Evolutionary conservation across 2,329 filamentous ascomycete species (phyloP).

Genomic region (Aspergillus fumigatus): DNA sequence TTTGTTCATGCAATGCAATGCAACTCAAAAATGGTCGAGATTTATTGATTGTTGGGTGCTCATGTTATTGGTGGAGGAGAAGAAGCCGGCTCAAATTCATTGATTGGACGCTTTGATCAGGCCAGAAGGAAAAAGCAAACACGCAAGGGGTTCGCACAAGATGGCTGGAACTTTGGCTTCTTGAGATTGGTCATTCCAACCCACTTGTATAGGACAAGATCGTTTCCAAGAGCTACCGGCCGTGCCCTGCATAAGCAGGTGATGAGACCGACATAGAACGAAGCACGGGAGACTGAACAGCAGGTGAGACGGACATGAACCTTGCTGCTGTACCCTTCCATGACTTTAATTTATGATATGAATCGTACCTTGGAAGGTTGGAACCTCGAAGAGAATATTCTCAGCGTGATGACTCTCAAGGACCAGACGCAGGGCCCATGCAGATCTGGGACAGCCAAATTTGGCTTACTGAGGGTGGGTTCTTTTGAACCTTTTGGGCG

Average conservation of each 20-base stretch:
- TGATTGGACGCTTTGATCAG: slow-evolving; percentile 10
- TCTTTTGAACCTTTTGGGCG: not conserved
- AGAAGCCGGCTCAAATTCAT: not conserved
- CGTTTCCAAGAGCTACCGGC: slow-evolving; percentile 10
- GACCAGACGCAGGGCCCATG: not conserved
- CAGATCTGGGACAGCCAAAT: not conserved
- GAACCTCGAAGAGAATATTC: not conserved
- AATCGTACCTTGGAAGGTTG: slow-evolving; percentile 4
- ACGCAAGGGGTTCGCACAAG: slow-evolving; percentile 18
- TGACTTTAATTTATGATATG: slow-evolving; percentile 6
- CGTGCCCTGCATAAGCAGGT: slow-evolving; percentile 12
- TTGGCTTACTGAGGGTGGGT: not conserved
- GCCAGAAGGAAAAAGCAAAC: slow-evolving; percentile 6
- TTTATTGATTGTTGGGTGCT: slow-evolving; percentile 12
- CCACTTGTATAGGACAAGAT: not conserved
- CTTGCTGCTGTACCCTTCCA: slow-evolving; percentile 5
- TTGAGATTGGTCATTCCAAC: not conserved
- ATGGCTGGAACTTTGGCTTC: slow-evolving; percentile 1
- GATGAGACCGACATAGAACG: slow-evolving; percentile 11
- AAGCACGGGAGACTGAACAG: slow-evolving; percentile 8
- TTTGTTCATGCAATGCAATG: slow-evolving; percentile 18
- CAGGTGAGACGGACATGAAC: slow-evolving; percentile 12
- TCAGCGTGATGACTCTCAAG: not conserved
- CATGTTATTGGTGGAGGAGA: slow-evolving; percentile 2
- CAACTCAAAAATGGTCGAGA: slow-evolving; percentile 15